Evolutionary conservation across 208 protist species (phyloP), one percentile per base, ranked within the genome.

Genomic region (Porcisia deanei): DNA sequence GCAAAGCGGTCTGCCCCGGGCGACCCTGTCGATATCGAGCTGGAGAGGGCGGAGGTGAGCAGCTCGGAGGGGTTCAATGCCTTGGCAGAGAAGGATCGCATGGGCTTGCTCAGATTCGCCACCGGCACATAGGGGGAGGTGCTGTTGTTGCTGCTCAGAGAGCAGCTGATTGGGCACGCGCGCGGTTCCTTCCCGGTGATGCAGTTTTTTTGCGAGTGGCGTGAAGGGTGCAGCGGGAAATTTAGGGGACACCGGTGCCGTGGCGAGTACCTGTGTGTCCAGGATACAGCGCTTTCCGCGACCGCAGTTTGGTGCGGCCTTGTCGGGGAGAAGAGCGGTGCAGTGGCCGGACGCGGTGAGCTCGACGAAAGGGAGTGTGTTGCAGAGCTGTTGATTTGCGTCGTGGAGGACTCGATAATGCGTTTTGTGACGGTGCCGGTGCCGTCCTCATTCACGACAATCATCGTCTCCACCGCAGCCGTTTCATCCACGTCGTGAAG

Each of bases 381-480:
- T 6, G 41, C 53, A 4, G 68, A 75, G 66, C 34, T 49, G 45
- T 68, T 78, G 39, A 52, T 30, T 4, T 67, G 61, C 58, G 73
- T 74, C 10, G 66, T n/a, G 16, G 79, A 72, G 30, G 55, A 59
- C 34, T 82, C 76, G n/a, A 90, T 58, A 1, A 87, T 73, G 25
- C 69, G 68, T 67, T 81, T 82, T 22, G 80, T 81, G 45, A 86
- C 81, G 30, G 73, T 77, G 30, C 80, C 78, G 22, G 60, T 49
- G 58, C 82, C 83, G 45, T 90, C 83, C 14, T 88, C 83, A 12
- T 83, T 64, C 30, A 87, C 47, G 68, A 85, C 79, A 12, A 86
- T 87, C 43, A 80, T 76, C 22, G 77, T 83, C n/a, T 85, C 76
- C n/a, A 83, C 34, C 12, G 77, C 67, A 1, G 79, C 43, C 37